Conservation (phyloP, 2,329 filamentous ascomycete genomes). For the Corniculantispora saksenae region DNA sequence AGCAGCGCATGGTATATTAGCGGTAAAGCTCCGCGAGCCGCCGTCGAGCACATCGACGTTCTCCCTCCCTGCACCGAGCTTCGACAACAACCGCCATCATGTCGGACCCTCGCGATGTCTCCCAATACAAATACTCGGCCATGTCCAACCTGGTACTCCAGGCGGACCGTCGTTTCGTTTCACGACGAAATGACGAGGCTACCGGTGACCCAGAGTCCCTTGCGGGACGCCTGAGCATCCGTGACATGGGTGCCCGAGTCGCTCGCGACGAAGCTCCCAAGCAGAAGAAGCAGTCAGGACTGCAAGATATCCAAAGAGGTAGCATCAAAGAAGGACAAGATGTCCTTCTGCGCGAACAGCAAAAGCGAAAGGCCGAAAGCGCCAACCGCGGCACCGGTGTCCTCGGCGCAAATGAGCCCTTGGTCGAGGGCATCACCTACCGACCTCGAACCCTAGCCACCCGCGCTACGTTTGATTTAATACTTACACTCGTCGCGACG, state of each 20-base stretch:
- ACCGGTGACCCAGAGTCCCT: slow-evolving; percentile 97
- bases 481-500: slow-evolving; percentile 85
- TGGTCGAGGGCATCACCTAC: slow-evolving; percentile 90
- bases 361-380: slow-evolving; percentile 77
- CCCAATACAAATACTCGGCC: slow-evolving; percentile 98
- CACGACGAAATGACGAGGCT: slow-evolving; percentile 87
- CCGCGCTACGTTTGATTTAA: slow-evolving; percentile 89
- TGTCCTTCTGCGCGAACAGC: slow-evolving; percentile 79
- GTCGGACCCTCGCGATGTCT: slow-evolving; percentile 80
- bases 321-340: slow-evolving; percentile 78
- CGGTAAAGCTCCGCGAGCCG: slow-evolving; percentile 19
- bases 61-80: slow-evolving; percentile 6
- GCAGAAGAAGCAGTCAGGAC: slow-evolving; percentile 71
- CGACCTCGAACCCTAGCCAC: slow-evolving; percentile 89
- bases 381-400: slow-evolving; percentile 74
- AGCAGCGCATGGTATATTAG: slow-evolving; percentile 18
- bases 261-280: slow-evolving; percentile 78
- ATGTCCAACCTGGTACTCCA: slow-evolving; percentile 99
- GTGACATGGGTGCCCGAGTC: slow-evolving; percentile 89
- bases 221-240: slow-evolving; percentile 88
- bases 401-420: slow-evolving; percentile 78
- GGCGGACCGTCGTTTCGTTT: slow-evolving; percentile 95
- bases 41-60: slow-evolving; percentile 20
- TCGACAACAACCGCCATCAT: slow-evolving; percentile 50
- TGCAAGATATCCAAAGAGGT: slow-evolving; percentile 73